Evolutionary conservation across 108 stramenopile genomes (phyloP), one percentile per base, ranked within the genome.

Genomic region (Epipyxis sp.): DNA sequence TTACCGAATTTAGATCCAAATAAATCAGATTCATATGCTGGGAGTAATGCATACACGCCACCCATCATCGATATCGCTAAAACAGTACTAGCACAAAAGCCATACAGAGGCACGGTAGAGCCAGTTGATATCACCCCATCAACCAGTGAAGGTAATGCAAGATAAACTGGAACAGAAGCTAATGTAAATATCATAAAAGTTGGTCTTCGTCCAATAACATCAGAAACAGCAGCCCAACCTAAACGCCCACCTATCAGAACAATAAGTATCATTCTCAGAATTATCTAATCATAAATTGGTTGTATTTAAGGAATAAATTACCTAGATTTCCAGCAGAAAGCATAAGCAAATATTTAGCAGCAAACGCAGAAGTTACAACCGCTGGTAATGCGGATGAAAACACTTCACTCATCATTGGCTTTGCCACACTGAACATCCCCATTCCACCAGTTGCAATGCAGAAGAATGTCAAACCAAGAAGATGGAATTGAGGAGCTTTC

Each of bases 21-120:
- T 30, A 92, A 74, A 79, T 94, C 92, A 25, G 91, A 85, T 80
- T 91, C 90, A 80, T 92, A 92, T 3, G 92, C 93, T 32, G 93
- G 91, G n/a, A 91, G 82, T 27, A 89, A 81, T 30, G 89, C 83
- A 76, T 86, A 89, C 10, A 82, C 76, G 43, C 91, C 93, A 16
- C 93, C 93, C 82, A 91, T 91, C 77, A 90, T 87, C 0, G 90
- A 89, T 76, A 92, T 90, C 6, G 86, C 88, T 40, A 90, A 43
- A 2, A 88, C 59, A 0, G 90, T 88, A 0, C 89, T 86, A 3
- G 81, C 85, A 40, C 77, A 82, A 82, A 94, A 94, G 43, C 86
- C 76, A 25, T 76, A 82, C 35, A 94, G 80, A 20, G 90, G 88
- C 37, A 88, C 85, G 76, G 87, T 71, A 34, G 82, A 76, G 71